Percentiles rank a stretch among this genome's conserved stretches.
Evolutionary conservation across 768 basidiomycete species (phyloP).

Genomic region (Cystofilobasidium macerans): DNA sequence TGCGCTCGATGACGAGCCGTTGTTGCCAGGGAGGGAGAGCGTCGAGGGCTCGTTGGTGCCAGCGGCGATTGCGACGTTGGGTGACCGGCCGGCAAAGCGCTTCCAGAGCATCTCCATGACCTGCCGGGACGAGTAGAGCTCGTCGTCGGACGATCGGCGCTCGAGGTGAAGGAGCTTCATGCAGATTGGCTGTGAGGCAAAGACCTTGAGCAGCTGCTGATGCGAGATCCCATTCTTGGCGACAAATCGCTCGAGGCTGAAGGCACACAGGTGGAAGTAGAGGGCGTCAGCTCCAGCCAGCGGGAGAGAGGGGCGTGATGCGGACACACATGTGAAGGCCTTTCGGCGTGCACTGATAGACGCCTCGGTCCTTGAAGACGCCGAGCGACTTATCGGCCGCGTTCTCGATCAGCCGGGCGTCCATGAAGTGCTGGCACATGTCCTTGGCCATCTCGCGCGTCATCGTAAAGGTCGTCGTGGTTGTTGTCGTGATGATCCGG

Average conservation of each 20-base stretch:
- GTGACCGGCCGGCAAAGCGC: conserved; percentile 77
- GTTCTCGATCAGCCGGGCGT: conserved; percentile 93
- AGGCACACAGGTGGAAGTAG: not conserved
- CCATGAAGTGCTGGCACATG: conserved; percentile 99
- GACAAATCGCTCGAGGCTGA: conserved; percentile 85
- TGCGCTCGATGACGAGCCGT: conserved; percentile 32
- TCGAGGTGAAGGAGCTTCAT: conserved; percentile 97
- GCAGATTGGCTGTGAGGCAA: conserved; percentile 74
- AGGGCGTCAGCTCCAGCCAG: not conserved
- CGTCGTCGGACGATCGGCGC: conserved; percentile 80
- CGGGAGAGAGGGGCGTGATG: not conserved
- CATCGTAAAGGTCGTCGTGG: conserved; percentile 99
- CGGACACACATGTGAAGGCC: conserved; percentile 67
- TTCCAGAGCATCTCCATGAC: conserved; percentile 92
- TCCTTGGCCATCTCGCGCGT: conserved; percentile 99
- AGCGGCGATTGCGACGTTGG: conserved; percentile 61
- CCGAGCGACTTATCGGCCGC: conserved; percentile 78
- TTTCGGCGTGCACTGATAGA: conserved; percentile 91
- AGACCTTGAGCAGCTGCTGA: conserved; percentile 80
- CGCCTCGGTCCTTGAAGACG: conserved; percentile 94
- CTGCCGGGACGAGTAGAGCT: conserved; percentile 87
- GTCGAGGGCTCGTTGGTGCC: conserved; percentile 41
- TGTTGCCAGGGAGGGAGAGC: conserved; percentile 24
- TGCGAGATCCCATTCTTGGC: conserved; percentile 97
- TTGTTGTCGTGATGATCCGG: conserved; percentile 96